Evolutionary conservation across 768 basidiomycete genomes (phyloP).

Genomic region (Podaxis sp.): DNA sequence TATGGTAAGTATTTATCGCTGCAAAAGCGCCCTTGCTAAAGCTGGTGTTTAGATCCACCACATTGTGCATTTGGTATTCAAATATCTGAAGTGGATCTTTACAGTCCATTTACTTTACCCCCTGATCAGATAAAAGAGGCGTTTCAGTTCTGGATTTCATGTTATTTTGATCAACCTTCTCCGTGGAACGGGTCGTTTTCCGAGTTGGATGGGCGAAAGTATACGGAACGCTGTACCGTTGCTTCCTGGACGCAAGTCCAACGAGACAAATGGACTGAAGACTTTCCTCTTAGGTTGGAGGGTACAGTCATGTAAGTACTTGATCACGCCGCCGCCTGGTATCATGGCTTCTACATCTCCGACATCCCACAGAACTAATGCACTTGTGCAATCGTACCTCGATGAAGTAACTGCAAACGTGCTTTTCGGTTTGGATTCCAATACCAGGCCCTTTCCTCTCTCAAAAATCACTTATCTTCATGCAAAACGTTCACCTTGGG

Average conservation of each 20-base stretch:
- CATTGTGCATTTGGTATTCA: not conserved
- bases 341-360: too few relatives aligned
- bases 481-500: not conserved
- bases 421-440: not conserved
- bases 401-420: not conserved
- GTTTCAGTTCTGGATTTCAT: not conserved
- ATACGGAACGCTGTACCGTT: not conserved
- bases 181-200: not conserved
- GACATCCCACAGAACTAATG: not conserved
- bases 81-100: not conserved
- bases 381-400: not conserved
- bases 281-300: not conserved
- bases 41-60: too few relatives aligned
- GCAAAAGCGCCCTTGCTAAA: too few relatives aligned
- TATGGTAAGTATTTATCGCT: too few relatives aligned
- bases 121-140: not conserved
- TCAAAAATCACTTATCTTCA: not conserved
- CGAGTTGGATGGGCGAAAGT: not conserved
- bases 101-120: not conserved
- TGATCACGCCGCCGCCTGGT: not conserved
- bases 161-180: not conserved
- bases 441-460: not conserved
- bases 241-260: not conserved
- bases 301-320: not conserved
- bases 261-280: not conserved